Base-by-base conservation (phyloP, 306 rosid genomes). In the Macrotyloma uniflorum region DNA sequence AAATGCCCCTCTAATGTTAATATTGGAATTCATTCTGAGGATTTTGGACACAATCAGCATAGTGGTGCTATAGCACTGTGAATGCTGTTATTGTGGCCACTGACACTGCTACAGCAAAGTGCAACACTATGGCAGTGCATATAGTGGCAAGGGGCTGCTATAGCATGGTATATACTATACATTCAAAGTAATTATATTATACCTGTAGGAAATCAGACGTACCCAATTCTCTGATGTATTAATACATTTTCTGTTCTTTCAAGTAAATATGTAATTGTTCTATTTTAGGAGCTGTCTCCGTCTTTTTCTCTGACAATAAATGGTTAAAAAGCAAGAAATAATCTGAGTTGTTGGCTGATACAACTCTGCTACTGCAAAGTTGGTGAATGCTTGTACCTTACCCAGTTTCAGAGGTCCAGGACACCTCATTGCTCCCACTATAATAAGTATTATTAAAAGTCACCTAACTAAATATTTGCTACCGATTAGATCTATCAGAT, bases 141-240 rank as follows among this genome's bases (percentile, higher is more conserved):
- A 36, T 38, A 53, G 59, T 6, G 22, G 58, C 43, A 12, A 38
- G 11, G 12, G 42, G 42, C 42, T 2, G 14, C 28, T 8, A 51
- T 53, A 54, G 6, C 30, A 26, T 51, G 57, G 14, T 1, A 46
- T 15, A 18, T 35, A 38, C 77, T 50, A 28, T 30, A 54, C 49
- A 73, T 59, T 76, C 26, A 20, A 45, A 66, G 38, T 50, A 15
- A 30, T 28, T 14, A 49, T 53, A 71, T 61, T 45, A 40, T 68
- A 38, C 13, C 35, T 36, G 73, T 76, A 2, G 55, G 30, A 72
- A 51, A 30, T 62, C 45, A 32, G 19, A 62, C 26, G 16, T 50
- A 22, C 70, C 62, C 61, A 28, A 68, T 20, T 55, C 53, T 54
- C 46, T 69, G 59, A 30, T 49, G 66, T 74, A 13, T 74, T 18